Evolutionary conservation across 106 monocot species (phyloP).

Genomic region (Platanthera guangdongensis): DNA sequence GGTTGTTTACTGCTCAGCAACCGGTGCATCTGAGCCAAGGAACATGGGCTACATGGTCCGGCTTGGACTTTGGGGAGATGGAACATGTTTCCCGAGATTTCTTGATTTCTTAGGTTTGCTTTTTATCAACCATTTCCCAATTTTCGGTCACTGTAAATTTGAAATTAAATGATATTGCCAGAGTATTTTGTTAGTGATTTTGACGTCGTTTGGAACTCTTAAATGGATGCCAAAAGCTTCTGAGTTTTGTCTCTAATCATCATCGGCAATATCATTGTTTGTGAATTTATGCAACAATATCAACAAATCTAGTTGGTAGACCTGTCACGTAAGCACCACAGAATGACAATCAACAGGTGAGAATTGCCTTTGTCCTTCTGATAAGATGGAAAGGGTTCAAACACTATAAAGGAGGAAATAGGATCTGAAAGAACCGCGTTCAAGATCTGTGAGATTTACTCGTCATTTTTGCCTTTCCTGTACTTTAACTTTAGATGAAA

Average conservation of each 20-base stretch:
- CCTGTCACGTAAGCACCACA: background rate
- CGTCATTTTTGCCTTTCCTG: background rate
- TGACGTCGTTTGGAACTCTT: background rate
- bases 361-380: background rate
- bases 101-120: conserved; percentile 73
- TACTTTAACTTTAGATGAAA: background rate
- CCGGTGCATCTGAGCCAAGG: conserved; percentile 96
- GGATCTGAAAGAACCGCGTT: background rate
- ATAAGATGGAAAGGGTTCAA: background rate
- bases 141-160: background rate
- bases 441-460: background rate
- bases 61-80: conserved; percentile 97
- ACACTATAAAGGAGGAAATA: background rate
- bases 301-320: background rate
- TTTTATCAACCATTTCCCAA: background rate
- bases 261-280: background rate
- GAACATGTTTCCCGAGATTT: conserved; percentile 78
- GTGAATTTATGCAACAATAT: background rate
- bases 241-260: background rate
- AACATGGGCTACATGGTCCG: conserved; percentile 98
- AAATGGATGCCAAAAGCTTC: background rate
- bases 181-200: background rate
- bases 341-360: background rate
- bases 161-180: background rate
- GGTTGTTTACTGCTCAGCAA: conserved; percentile 96